A percentile compares a stretch with the other conserved stretches of the same genome.
Conservation (phyloP, 1,284 basidiomycete genomes). For the Papiliotrema terrestris region DNA sequence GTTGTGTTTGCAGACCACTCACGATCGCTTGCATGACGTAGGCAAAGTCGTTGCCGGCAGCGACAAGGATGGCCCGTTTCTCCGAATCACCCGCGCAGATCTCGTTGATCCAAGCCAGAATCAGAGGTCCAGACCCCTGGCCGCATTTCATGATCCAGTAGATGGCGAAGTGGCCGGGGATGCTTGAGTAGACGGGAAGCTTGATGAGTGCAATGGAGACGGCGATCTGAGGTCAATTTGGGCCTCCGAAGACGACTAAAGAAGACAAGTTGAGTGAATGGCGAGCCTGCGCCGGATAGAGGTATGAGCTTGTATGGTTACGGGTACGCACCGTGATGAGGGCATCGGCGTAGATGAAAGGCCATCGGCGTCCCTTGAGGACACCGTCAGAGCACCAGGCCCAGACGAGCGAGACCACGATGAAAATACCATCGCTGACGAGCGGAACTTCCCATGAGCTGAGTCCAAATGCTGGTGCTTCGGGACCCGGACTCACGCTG, state of each 20-base stretch:
- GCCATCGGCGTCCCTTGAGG: constrained; percentile 31
- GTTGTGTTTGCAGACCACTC: too few relatives aligned
- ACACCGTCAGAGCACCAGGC: constrained; percentile 39
- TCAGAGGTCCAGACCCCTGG: too few relatives aligned
- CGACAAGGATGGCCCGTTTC: constrained; percentile 36
- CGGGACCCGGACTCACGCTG: constrained; percentile 5
- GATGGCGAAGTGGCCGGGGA: too few relatives aligned
- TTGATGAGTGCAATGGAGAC: too few relatives aligned
- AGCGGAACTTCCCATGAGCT: constrained; percentile 18
- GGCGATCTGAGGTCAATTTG: too few relatives aligned
- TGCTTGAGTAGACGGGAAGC: too few relatives aligned
- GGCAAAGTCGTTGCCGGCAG: constrained; percentile 35
- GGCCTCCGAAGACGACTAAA: too few relatives aligned
- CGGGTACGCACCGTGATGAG: constrained; percentile 22
- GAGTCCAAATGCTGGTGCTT: neutral
- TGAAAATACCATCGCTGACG: constrained; percentile 28
- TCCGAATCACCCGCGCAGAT: constrained; percentile 33
- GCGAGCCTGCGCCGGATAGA: too few relatives aligned
- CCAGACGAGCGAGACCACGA: constrained; percentile 23
- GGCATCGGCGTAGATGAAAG: constrained; percentile 35
- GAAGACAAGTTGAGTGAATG: too few relatives aligned
- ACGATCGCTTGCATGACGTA: constrained; percentile 40
- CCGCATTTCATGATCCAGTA: too few relatives aligned
- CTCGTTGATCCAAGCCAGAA: constrained; percentile 36
- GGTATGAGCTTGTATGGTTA: too few relatives aligned